Conservation (phyloP, 345 rosid genomes). For the Camelina neglecta region DNA sequence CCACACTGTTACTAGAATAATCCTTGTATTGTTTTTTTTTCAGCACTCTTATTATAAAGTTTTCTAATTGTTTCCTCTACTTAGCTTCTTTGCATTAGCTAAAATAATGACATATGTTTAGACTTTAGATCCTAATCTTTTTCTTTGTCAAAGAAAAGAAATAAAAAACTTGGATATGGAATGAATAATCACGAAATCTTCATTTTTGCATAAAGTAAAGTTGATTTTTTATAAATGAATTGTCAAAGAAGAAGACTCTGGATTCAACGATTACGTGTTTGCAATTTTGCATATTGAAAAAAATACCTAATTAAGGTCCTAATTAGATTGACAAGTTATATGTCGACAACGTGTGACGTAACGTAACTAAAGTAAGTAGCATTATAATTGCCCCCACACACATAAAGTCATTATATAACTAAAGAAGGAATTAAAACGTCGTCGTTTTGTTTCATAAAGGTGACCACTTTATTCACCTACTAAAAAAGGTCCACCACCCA, state of each 20-base stretch:
- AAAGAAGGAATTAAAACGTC: conserved; percentile 29
- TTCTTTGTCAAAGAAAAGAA: background rate
- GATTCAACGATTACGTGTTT: background rate
- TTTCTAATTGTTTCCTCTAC: background rate
- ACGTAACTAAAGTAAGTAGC: conserved; percentile 26
- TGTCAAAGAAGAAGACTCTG: background rate
- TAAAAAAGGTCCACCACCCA: conserved; percentile 10
- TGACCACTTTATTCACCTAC: background rate
- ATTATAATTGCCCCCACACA: conserved; percentile 1
- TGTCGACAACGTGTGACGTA: conserved; percentile 23
- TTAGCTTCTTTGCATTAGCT: background rate
- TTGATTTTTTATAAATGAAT: background rate
- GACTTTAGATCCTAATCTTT: background rate
- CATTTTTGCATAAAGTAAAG: background rate
- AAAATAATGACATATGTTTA: background rate
- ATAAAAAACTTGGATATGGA: background rate
- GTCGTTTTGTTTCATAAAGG: conserved; percentile 11
- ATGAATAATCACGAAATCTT: background rate
- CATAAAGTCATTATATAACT: background rate
- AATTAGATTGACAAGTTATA: background rate
- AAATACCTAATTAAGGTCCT: background rate
- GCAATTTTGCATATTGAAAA: background rate
- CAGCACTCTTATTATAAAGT: background rate
- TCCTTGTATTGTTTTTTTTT: conserved; percentile 10
- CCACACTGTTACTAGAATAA: conserved; percentile 25